Base-by-base conservation (phyloP, 2,329 filamentous ascomycete species). In the Phialocephala subalpina region DNA sequence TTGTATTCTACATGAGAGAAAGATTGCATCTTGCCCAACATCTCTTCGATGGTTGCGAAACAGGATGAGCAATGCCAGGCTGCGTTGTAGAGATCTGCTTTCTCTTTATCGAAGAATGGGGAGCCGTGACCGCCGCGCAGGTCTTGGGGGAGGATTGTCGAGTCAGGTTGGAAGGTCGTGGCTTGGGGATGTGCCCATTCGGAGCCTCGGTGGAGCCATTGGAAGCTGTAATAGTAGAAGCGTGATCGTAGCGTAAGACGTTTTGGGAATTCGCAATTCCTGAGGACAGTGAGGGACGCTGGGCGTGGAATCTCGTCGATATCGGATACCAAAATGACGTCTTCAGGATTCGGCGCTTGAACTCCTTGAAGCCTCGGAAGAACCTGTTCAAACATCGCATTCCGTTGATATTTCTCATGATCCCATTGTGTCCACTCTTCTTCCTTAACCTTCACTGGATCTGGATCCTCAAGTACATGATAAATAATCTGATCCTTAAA, bases 401-500 rank as follows among this genome's bases (percentile, higher is more conserved):
- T 82, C 22, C 85, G 82, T 68, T 85, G 81, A 58, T 81, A 79
- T 66, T 82, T 80, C 72, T 87, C 85, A 25, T 80, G 81, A 60
- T 83, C 81, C 83, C 83, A 86, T 49, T 60, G 58, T 33, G 42
- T 60, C 58, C 58, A 60, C 18, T 12, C 20, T 7, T n/a, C 7
- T 29, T 36, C 33, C 45, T 60, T n/a, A 8, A 49, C 45, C 2
- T 11, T 8, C 33, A 35, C 25, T 16, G 42, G 33, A 18, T 81
- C 71, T 71, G 12, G 56, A 69, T 7, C 80, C 80, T 82, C 74
- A 12, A 89, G 78, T 52, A 84, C 76, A 69, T 86, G 85, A 71
- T 88, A 84, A 64, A 90, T 86, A 72, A 90, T 88, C 78, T 90
- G 87, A 69, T 82, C 74, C 66, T 83, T 80, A 72, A 85, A 90